These are phyloP conservation scores for Urtica urens DNA, from an alignment of 306 rosid genomes.

Conservation along the genomic window DNA sequence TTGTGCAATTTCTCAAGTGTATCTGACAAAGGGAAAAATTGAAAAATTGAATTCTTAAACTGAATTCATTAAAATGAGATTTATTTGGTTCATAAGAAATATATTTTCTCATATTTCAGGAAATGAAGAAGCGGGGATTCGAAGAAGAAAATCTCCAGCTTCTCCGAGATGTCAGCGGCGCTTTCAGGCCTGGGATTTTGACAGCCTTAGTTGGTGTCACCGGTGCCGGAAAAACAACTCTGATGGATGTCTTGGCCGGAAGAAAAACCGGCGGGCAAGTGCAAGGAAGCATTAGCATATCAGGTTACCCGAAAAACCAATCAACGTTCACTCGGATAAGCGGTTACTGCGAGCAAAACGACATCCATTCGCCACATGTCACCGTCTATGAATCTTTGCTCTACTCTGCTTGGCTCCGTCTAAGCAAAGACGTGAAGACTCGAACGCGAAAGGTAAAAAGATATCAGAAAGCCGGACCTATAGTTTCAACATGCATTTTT, in stretches of 20 bases:
- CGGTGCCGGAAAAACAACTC: conserved; percentile 68
- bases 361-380: conserved; percentile 56
- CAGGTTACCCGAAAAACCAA: conserved; percentile 59
- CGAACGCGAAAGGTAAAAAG: conserved; percentile 33
- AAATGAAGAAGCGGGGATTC: conserved; percentile 50
- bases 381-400: conserved; percentile 55
- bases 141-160: conserved; percentile 44
- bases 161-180: conserved; percentile 52
- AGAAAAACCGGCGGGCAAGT: conserved; percentile 52
- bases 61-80: too few species aligned
- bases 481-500: too few species aligned
- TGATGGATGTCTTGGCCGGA: conserved; percentile 61
- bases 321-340: conserved; percentile 50
- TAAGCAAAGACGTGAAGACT: conserved; percentile 25
- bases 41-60: neutral
- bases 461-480: too few species aligned
- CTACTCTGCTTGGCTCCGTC: conserved; percentile 68
- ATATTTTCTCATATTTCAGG: conserved; percentile 20
- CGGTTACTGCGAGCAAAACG: conserved; percentile 66
- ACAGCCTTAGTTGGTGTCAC: conserved; percentile 66
- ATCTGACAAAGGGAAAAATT: too few species aligned
- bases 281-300: conserved; percentile 49
- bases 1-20: too few species aligned
- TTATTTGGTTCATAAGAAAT: neutral
- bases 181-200: conserved; percentile 46